phyloP scores from a whole-genome alignment of 2,329 filamentous ascomycete genomes.

The Exophiala spinifera region DNA sequence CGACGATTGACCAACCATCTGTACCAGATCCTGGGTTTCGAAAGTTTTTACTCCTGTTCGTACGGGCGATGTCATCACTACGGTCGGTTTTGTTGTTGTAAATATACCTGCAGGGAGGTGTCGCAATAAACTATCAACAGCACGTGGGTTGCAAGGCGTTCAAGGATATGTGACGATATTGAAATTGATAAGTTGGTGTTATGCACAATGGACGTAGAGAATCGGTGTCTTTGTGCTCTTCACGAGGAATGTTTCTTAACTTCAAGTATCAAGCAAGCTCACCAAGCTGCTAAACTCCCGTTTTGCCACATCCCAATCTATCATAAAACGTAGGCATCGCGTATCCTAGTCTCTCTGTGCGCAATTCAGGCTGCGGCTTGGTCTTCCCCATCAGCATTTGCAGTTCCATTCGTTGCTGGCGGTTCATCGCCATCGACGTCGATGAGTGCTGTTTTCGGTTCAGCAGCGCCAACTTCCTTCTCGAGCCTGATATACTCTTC shows the following conservation, averaged over 20 bases:
- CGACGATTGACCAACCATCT: background rate
- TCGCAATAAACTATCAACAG: no score
- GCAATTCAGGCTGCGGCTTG: slow-evolving; percentile 11
- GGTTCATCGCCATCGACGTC: slow-evolving; percentile 38
- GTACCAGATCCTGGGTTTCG: background rate
- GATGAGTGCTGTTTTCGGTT: slow-evolving; percentile 36
- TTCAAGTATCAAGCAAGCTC: background rate
- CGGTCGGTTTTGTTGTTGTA: no score
- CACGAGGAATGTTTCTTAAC: no score
- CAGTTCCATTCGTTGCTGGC: slow-evolving; percentile 34
- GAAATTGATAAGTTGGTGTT: no score
- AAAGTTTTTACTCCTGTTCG: no score
- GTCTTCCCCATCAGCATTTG: slow-evolving; percentile 27
- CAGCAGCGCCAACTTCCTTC: slow-evolving; percentile 58
- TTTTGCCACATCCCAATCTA: background rate
- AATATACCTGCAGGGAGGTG: no score
- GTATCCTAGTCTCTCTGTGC: background rate
- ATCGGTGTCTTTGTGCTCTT: no score
- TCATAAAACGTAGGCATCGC: background rate
- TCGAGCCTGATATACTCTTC: slow-evolving; percentile 83
- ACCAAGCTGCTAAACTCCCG: background rate
- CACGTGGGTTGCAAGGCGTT: no score
- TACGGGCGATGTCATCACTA: no score
- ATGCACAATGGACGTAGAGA: no score
- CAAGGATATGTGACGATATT: no score